Percentiles rank a stretch among this genome's conserved stretches.
Evolutionary conservation across 768 basidiomycete species (phyloP).

Genomic region (Termitomyces sp.): DNA sequence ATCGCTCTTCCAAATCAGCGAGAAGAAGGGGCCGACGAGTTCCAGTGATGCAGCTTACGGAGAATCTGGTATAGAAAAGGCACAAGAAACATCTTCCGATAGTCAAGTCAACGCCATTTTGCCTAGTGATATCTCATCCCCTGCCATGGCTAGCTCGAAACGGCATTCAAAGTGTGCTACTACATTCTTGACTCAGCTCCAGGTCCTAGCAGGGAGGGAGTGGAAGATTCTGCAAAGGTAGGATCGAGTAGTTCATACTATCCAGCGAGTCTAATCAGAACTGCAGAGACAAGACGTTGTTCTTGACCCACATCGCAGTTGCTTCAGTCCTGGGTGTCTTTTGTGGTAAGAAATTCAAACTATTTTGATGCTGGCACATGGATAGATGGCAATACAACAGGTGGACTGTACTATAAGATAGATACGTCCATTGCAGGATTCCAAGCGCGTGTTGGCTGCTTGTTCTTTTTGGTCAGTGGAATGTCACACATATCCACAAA

Average conservation of each 20-base stretch:
- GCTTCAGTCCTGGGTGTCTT: conserved; percentile 79
- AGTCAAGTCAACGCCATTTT: conserved; percentile 2
- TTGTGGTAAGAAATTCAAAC: conserved; percentile 48
- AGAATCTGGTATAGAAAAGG: not conserved
- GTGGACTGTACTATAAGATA: conserved; percentile 84
- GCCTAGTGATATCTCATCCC: not conserved
- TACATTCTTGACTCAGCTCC: conserved; percentile 85
- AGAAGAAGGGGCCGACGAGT: conserved; percentile 1
- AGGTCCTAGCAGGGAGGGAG: conserved; percentile 78
- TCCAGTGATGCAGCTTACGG: not conserved
- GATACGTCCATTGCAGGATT: conserved; percentile 84
- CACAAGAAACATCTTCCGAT: conserved; percentile 9
- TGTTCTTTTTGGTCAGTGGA: conserved; percentile 79
- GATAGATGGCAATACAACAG: conserved; percentile 26
- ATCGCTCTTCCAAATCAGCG: conserved; percentile 33
- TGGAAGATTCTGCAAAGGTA: conserved; percentile 77
- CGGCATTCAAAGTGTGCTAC: conserved; percentile 46
- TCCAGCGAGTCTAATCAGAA: not conserved
- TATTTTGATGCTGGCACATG: not conserved
- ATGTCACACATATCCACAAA: not conserved
- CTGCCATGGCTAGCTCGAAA: conserved; percentile 8
- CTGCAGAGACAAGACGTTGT: conserved; percentile 76
- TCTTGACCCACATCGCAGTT: conserved; percentile 72
- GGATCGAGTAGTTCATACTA: conserved; percentile 5
- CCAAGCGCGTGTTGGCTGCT: conserved; percentile 87